phyloP scores from a whole-genome alignment of 371 early-diverging fungal genomes.

The Thermomucor indicae-seudaticae region DNA sequence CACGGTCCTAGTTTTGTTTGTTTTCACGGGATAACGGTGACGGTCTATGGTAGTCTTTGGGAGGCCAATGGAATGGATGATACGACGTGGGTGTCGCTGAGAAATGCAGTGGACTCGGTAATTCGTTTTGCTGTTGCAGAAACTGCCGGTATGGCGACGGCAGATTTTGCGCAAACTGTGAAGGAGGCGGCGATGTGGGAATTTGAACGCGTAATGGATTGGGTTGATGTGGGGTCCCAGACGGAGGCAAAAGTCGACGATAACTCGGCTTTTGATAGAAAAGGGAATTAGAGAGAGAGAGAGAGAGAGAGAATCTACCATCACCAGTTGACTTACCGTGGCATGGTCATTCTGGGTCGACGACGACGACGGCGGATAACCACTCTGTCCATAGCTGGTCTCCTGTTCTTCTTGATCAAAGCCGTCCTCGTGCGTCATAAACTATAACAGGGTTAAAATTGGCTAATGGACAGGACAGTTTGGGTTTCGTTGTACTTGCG shows the following conservation, averaged over 20 bases:
- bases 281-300: too few species aligned
- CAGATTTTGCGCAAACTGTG: conserved; percentile 71
- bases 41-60: conserved; percentile 28
- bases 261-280: too few species aligned
- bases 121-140: conserved; percentile 60
- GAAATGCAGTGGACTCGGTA: conserved; percentile 64
- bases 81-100: conserved; percentile 53
- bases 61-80: conserved; percentile 60
- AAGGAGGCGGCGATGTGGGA: conserved; percentile 45
- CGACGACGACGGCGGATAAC: too few species aligned
- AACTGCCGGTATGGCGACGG: conserved; percentile 77
- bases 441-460: conserved; percentile 2
- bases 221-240: too few species aligned
- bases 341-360: too few species aligned
- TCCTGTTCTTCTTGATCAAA: conserved; percentile 9
- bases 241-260: too few species aligned
- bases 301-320: too few species aligned
- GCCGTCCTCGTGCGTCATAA: conserved; percentile 7
- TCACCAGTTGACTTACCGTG: too few species aligned
- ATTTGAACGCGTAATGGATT: conserved; percentile 49
- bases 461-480: too few species aligned
- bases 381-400: too few species aligned
- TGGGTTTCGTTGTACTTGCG: too few species aligned
- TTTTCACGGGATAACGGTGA: conserved; percentile 12
- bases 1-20: background rate